Base-by-base conservation (phyloP, 129 eudicot genomes). In the Kitagawia praeruptora region DNA sequence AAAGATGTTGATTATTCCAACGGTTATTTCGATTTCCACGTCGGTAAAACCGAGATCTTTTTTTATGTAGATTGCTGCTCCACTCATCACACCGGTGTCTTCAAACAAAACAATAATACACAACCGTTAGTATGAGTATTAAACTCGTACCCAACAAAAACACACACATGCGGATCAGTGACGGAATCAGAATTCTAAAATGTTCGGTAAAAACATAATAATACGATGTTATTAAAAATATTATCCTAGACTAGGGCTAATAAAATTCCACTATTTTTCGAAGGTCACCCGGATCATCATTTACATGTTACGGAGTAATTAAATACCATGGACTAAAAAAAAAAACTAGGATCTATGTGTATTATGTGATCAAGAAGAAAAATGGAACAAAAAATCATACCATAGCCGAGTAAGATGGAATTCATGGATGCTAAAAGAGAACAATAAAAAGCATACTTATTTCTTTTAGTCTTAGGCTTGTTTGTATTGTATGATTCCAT, bases 21-120 rank as follows among this genome's bases (percentile, higher is more conserved):
- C 23, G 27, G 79, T 76, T 48, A 83, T 10, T 42, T 79, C 86
- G 19, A 83, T 44, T 25, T 79, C 42, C 0, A 75, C 77, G 73
- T 83, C 86, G 13, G 61, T 34, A 40, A 83, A 44, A 2, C 75
- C 31, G 63, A 76, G 70, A 45, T 83, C 86, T 15, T 51, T 34
- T 31, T 83, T 58, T 1, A 79, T 83, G 80, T 74, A 79, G 21
- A 79, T 61, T 39, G 76, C 61, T 40, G 86, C 86, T 49, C 86
- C 86, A 31, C 86, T 83, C 80, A 83, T 39, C 76, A 83, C 86
- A 14, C 86, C 86, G 1, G 76, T 79, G 19, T 83, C 83, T 83
- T 56, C 13, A 23, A 45, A 19, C 0, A 28, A n/a, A 8, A n/a
- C n/a, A n/a, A 51, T 25, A 78, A 64, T 42, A 78, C 31, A 53